Evolutionary conservation across 2,329 filamentous ascomycete species (phyloP), one percentile per base, ranked within the genome.

Genomic region (Fusarium sp.): DNA sequence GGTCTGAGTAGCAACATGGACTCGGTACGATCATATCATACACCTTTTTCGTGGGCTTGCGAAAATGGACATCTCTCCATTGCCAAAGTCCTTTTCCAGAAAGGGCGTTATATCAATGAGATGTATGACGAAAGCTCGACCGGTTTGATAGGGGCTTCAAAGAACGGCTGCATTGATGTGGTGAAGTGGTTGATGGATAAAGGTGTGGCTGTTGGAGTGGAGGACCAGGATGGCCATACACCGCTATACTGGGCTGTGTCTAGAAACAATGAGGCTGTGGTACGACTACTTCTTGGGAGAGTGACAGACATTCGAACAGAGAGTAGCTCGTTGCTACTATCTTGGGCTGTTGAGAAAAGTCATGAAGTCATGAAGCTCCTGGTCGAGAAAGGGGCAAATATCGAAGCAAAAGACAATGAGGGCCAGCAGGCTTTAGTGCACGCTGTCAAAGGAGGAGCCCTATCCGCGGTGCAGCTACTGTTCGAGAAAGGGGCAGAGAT

Each of bases 181-280:
- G 6, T 49, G 2, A 28, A 5, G n/a, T 8, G 19, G 6, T 44
- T 63, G 1, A 10, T 63, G 1, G 19, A 24, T 2, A 32, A 31
- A 9, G 29, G 9, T 5, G 12, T 31, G 3, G 8, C 29, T 12
- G 10, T 49, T 36, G 7, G 19, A 19, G 3, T 7, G 7, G 4
- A 6, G 22, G 1, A 15, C 42, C 7, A n/a, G 34, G 9, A 5
- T n/a, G 6, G 5, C 5, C 13, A 7, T 10, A 54, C 58, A 9
- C 36, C 64, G 9, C 39, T 67, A 7, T 45, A 22, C n/a, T 6
- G 15, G 10, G 61, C 64, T 28, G 39, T 31, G 3, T 1, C 10
- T 3, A 4, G n/a, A 5, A 43, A 36, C 2, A 5, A 31, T 4
- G 12, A 35, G 2, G 43, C 28, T 1, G 1, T 24, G 8, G 51